Evolutionary conservation across 1,139 yeast species (phyloP), one percentile per base, ranked within the genome.

Genomic region (Taiozyma sp.): DNA sequence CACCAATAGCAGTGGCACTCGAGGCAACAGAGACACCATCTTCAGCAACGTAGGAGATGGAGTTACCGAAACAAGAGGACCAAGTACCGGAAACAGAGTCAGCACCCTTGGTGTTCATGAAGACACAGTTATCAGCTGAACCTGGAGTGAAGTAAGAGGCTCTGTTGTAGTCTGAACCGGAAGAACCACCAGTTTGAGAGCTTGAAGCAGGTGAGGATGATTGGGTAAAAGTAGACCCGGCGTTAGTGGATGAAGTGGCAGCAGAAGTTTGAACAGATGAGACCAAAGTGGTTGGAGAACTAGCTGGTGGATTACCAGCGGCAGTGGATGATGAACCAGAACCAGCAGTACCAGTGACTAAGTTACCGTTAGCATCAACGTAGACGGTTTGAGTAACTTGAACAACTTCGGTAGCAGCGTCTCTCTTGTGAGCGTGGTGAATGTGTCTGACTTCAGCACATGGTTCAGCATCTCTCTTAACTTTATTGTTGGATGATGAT

Each of bases 21-120:
- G 79, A 65, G 14, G 96, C 88, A 56, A 81, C 76, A 43, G 81
- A 73, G 44, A 73, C 68, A 65, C 97, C 97, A 64, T 89, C 88
- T 14, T 85, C 60, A 55, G 77, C 85, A 53, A 88, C 85, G 70
- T 75, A 91, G 1, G 97, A 86, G 56, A 93, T 77, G 34, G 96
- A 95, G 75, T 83, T 80, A 62, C 98, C 99, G 68, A 88, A 86
- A 71, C 89, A 81, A 42, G 83, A 65, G 46, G 93, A 88, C 85
- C 88, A 89, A 45, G 77, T 79, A 71, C 97, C 97, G 21, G 96
- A 86, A 50, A 88, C 89, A 48, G 81, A 45, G 19, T 19, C 75
- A 55, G 85, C 88, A 64, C 97, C 97, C 56, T 79, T 79, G 63
- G 81, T 79, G 75, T 91, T 91, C 74, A 91, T 76, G 75, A 91